Evolutionary conservation across 768 basidiomycete genomes (phyloP).

Genomic region (Boletus rex-veris): DNA sequence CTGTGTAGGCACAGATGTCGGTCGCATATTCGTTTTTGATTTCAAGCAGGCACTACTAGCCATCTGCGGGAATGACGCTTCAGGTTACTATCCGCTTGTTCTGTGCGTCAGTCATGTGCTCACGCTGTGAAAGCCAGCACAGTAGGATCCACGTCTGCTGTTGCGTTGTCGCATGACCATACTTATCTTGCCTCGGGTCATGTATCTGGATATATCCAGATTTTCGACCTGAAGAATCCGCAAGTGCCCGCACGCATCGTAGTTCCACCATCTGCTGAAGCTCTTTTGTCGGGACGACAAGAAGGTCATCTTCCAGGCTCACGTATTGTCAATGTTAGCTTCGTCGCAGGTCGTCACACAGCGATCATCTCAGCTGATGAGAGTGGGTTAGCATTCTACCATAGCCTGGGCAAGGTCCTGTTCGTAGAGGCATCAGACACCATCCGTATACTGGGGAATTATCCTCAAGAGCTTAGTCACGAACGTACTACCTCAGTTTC

Average conservation of each 20-base stretch:
- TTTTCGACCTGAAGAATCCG: constrained; percentile 78
- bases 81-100: constrained; percentile 44
- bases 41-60: constrained; percentile 83
- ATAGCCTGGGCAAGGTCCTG: constrained; percentile 88
- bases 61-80: constrained; percentile 67
- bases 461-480: constrained; percentile 50
- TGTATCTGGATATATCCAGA: constrained; percentile 74
- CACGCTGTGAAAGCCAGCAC: constrained; percentile 44
- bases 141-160: constrained; percentile 78
- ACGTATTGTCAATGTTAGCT: constrained; percentile 76
- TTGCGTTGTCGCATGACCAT: constrained; percentile 90
- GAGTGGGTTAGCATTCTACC: constrained; percentile 89
- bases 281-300: constrained; percentile 72
- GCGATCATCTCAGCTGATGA: constrained; percentile 91
- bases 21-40: constrained; percentile 79
- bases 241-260: constrained; percentile 66
- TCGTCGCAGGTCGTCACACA: constrained; percentile 89
- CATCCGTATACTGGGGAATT: constrained; percentile 88
- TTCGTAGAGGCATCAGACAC: constrained; percentile 96
- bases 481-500: constrained; percentile 5
- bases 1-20: constrained; percentile 82
- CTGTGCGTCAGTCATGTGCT: constrained; percentile 16
- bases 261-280: constrained; percentile 60
- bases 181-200: constrained; percentile 92
- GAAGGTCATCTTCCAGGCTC: constrained; percentile 84